phyloP scores from a whole-genome alignment of 2,329 filamentous ascomycete genomes.

The Monosporascus sp. region DNA sequence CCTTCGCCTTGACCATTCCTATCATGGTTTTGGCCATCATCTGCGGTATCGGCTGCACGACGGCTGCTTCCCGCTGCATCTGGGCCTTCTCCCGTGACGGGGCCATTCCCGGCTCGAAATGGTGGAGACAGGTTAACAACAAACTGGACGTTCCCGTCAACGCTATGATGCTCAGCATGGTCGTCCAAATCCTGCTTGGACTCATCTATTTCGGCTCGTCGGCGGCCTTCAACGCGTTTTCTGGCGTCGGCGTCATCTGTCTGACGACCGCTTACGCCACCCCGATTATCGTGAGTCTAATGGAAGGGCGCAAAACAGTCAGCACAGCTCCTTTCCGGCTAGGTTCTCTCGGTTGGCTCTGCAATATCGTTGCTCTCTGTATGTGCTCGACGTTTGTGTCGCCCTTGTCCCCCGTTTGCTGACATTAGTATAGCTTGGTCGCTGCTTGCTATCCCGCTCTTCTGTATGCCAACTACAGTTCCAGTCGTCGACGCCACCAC shows the following conservation, averaged over 20 bases:
- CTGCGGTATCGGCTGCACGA: constrained; percentile 66
- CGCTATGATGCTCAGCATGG: constrained; percentile 68
- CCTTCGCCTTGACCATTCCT: constrained; percentile 59
- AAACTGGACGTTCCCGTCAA: constrained; percentile 63
- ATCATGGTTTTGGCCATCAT: constrained; percentile 62
- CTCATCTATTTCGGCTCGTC: constrained; percentile 65
- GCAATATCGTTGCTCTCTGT: constrained; percentile 63
- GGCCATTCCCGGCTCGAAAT: constrained; percentile 58
- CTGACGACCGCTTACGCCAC: constrained; percentile 64
- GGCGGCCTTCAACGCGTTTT: constrained; percentile 69
- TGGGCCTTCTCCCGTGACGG: constrained; percentile 70
- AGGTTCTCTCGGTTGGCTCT: constrained; percentile 54
- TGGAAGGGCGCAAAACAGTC: constrained; percentile 56
- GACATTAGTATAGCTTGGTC: constrained; percentile 52
- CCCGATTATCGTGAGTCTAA: constrained; percentile 60
- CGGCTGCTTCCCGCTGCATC: constrained; percentile 60
- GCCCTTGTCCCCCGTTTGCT: constrained; percentile 15
- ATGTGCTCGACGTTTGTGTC: constrained; percentile 25
- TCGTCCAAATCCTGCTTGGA: constrained; percentile 57
- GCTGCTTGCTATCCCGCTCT: constrained; percentile 63
- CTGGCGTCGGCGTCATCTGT: constrained; percentile 65
- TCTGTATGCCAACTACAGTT: constrained; percentile 66
- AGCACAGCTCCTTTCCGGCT: constrained; percentile 55
- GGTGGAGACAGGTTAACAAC: constrained; percentile 58
- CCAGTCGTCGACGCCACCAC: constrained; percentile 48